A percentile compares a stretch with the other conserved stretches of the same genome.
Evolutionary conservation across 768 basidiomycete species (phyloP).

Genomic region (Podaxis pistillaris): DNA sequence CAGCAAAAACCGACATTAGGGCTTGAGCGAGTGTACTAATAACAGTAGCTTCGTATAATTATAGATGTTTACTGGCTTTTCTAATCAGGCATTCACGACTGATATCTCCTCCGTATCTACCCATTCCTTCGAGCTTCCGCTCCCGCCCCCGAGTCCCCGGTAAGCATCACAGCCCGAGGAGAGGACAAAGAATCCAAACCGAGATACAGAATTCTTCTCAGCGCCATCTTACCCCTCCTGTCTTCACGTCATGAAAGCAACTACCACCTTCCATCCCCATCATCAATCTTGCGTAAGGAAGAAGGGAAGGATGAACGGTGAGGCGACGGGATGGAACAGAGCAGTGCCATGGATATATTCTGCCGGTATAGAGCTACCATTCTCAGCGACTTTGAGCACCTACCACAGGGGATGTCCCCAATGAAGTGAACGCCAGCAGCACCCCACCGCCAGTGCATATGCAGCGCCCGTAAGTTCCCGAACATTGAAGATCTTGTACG

Average conservation of each 20-base stretch:
- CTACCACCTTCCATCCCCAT: constrained; percentile 5
- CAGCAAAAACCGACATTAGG: background rate
- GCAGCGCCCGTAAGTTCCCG: background rate
- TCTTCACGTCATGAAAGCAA: constrained; percentile 9
- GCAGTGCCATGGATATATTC: background rate
- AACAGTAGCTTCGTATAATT: constrained; percentile 5
- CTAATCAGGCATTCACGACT: constrained; percentile 9
- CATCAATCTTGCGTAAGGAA: constrained; percentile 10
- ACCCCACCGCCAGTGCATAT: background rate
- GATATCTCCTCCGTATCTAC: constrained; percentile 14
- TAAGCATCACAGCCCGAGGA: constrained; percentile 9
- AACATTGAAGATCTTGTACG: constrained; percentile 1
- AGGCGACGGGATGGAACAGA: background rate
- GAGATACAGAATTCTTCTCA: background rate
- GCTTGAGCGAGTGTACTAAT: constrained; percentile 1
- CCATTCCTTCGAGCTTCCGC: constrained; percentile 1
- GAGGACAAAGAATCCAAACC: constrained; percentile 1
- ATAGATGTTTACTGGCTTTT: constrained; percentile 3
- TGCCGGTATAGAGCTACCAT: background rate
- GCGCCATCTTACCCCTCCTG: constrained; percentile 4
- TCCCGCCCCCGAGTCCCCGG: constrained; percentile 11
- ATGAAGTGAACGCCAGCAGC: background rate
- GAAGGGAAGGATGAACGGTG: background rate
- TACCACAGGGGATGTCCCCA: background rate
- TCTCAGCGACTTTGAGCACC: background rate